Evolutionary conservation across 2,329 filamentous ascomycete genomes (phyloP), one percentile per base, ranked within the genome.

Genomic region (Pezizomycotina sp.): DNA sequence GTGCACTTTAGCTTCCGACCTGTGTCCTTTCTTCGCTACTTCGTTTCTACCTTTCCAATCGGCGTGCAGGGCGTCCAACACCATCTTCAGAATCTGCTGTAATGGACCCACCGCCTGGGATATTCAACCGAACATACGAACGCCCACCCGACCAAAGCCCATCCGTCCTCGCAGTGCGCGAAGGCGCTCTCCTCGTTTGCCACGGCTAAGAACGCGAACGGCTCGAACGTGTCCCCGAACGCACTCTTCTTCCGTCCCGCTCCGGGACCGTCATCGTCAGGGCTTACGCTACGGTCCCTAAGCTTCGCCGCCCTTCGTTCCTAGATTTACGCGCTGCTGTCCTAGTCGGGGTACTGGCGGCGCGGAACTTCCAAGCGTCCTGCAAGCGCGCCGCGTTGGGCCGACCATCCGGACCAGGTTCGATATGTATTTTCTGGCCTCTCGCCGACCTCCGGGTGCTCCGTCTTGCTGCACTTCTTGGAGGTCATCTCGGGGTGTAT

Each of bases 141-240:
- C 6, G 41, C 41, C 41, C 41, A 43, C 6, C 41, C 41, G 12
- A 43, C 24, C 6, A 36, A 20, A 4, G 27, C 15, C 41, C 41
- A 43, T 13, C 38, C 39, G 24, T 43, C 41, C 13, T 43, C 36
- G n/a, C 36, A 36, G 5, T 29, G 23, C 7, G 24, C 36, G 29
- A 43, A 43, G 4, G 39, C 13, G 25, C 14, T 43, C 13, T 43
- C 41, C 10, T 39, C 36, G 23, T 39, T 39, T 2, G 41, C 41
- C 5, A 43, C 34, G 3, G 14, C 16, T 2, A 43, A 30, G 22
- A 36, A 38, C 14, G 41, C 41, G 20, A 39, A 43, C 3, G 41
- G 41, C 4, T 35, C 33, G 4, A n/a, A n/a, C n/a, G 23, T 14
- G 14, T 39, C 36, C n/a, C 38, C 33, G 4, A 38, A 35, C 1